Conservation (phyloP, 257 asterid genomes). For the Ajuga chamaepitys region DNA sequence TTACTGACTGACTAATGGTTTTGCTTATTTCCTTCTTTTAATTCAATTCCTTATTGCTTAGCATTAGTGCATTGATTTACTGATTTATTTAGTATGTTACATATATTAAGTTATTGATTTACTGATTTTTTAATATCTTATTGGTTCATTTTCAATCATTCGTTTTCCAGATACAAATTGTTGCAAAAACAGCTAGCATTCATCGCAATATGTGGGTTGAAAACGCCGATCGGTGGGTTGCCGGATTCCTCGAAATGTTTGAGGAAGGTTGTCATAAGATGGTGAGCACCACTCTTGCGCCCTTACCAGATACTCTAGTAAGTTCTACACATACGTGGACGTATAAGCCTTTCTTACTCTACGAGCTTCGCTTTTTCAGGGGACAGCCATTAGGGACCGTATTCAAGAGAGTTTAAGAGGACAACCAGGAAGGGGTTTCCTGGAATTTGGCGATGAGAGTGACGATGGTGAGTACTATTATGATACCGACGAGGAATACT, state of each 20-base stretch:
- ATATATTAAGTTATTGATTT: too few species aligned
- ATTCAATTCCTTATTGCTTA: background rate
- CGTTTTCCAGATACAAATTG: conserved; percentile 56
- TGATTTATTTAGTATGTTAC: too few species aligned
- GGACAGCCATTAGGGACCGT: conserved; percentile 57
- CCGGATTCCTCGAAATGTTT: conserved; percentile 70
- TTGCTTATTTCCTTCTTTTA: background rate
- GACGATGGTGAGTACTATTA: conserved; percentile 35
- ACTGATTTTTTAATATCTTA: background rate
- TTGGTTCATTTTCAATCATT: background rate
- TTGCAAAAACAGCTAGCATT: conserved; percentile 58
- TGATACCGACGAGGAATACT: conserved; percentile 30
- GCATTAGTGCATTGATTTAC: background rate
- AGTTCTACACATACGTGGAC: background rate
- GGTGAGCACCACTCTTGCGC: conserved; percentile 29
- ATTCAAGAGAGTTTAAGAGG: conserved; percentile 59
- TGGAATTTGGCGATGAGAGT: conserved; percentile 25
- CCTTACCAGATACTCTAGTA: background rate
- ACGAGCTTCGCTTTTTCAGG: conserved; percentile 26
- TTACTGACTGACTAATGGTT: background rate
- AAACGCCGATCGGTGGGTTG: conserved; percentile 72
- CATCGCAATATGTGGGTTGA: conserved; percentile 63
- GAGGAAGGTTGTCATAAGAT: conserved; percentile 76
- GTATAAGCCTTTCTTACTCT: background rate
- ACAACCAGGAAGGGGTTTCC: conserved; percentile 28